Conservation (phyloP, 345 rosid genomes). For the Hibiscus trionum region DNA sequence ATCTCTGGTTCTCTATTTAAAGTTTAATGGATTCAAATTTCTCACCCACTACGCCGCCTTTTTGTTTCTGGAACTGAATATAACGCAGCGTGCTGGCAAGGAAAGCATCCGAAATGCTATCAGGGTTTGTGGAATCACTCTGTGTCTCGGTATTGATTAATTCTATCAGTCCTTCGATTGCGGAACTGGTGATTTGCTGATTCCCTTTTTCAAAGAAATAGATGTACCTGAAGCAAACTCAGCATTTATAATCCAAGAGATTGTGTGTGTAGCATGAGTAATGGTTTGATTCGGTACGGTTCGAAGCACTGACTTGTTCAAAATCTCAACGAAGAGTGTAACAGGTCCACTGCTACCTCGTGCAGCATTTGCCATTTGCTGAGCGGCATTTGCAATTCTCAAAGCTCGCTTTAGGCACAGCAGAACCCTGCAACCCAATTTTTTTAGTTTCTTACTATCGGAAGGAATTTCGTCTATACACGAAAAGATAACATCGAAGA, state of each 20-base stretch:
- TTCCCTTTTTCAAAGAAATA: conserved; percentile 82
- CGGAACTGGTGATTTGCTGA: conserved; percentile 48
- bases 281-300: conserved; percentile 51
- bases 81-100: conserved; percentile 58
- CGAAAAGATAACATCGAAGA: neutral
- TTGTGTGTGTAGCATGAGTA: neutral
- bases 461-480: no score
- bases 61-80: conserved; percentile 69
- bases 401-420: conserved; percentile 79
- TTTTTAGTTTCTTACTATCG: neutral
- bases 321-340: no score
- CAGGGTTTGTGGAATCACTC: conserved; percentile 43
- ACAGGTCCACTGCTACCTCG: no score
- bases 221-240: conserved; percentile 43
- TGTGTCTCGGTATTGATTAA: conserved; percentile 62
- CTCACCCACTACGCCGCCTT: conserved; percentile 71
- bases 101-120: conserved; percentile 54
- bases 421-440: conserved; percentile 40
- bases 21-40: conserved; percentile 49
- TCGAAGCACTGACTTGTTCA: no score
- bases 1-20: conserved; percentile 16
- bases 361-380: conserved; percentile 50
- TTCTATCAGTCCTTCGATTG: conserved; percentile 64
- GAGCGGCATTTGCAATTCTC: conserved; percentile 89
- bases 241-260: neutral